phyloP scores from a whole-genome alignment of 2,329 filamentous ascomycete species.

The Tolypocladium paradoxum region DNA sequence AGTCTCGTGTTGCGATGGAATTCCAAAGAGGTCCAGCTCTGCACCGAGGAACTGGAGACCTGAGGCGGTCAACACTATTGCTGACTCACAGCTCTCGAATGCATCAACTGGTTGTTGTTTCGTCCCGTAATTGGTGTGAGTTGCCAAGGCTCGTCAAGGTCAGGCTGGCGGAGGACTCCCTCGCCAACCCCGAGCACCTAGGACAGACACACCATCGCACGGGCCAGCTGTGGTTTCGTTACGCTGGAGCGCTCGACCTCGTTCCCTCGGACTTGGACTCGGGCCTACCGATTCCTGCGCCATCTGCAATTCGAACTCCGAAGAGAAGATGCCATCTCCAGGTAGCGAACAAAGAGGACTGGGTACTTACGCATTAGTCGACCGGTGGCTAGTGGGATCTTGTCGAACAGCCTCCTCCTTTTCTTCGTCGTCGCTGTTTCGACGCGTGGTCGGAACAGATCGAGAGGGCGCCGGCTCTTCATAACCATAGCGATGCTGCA shows the following conservation, averaged over 20 bases:
- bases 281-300: not conserved
- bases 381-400: slow-evolving; percentile 60
- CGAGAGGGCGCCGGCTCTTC: slow-evolving; percentile 55
- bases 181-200: not conserved
- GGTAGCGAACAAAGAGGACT: slow-evolving; percentile 3
- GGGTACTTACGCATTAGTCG: slow-evolving; percentile 65
- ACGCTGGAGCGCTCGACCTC: not conserved
- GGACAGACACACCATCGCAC: not conserved
- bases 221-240: not conserved
- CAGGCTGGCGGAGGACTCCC: not conserved
- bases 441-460: slow-evolving; percentile 75
- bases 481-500: slow-evolving; percentile 47
- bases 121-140: not conserved
- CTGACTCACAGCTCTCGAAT: not conserved
- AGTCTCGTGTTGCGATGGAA: not conserved
- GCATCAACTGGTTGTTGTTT: not conserved
- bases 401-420: slow-evolving; percentile 65
- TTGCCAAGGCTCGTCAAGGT: not conserved
- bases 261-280: not conserved
- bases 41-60: not conserved
- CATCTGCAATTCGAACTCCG: not conserved
- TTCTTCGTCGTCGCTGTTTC: slow-evolving; percentile 86
- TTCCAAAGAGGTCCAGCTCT: not conserved
- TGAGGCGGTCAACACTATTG: not conserved
- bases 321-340: not conserved